phyloP scores from a whole-genome alignment of 169 alveolate species.

The Toxoplasma gondii region DNA sequence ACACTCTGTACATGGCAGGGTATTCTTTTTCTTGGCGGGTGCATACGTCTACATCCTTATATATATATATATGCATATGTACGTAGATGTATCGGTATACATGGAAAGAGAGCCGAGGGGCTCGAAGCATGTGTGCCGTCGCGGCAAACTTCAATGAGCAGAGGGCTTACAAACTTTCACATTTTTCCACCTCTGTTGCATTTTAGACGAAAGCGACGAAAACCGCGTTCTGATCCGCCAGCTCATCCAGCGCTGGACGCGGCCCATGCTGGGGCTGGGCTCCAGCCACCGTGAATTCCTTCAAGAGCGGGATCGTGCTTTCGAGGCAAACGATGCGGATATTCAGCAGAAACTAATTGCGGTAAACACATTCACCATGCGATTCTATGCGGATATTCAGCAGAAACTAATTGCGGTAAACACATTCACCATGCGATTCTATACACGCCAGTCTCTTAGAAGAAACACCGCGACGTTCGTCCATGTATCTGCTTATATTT shows the following conservation, averaged over 20 bases:
- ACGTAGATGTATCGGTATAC: background rate
- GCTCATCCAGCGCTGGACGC: slow-evolving; percentile 57
- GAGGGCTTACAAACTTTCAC: too few relatives aligned
- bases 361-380: background rate
- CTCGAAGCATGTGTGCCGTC: too few relatives aligned
- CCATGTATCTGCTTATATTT: background rate
- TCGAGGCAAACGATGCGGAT: slow-evolving; percentile 54
- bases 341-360: slow-evolving; percentile 57
- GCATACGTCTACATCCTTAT: too few relatives aligned
- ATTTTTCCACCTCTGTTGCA: background rate
- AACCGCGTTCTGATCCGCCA: slow-evolving; percentile 52
- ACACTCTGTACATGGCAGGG: background rate
- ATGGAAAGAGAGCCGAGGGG: background rate
- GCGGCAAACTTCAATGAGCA: too few relatives aligned
- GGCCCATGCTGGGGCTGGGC: slow-evolving; percentile 61
- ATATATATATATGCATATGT: background rate
- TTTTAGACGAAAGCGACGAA: slow-evolving; percentile 48
- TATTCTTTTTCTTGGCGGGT: background rate
- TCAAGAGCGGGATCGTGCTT: slow-evolving; percentile 50
- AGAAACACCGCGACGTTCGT: background rate
- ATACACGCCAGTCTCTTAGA: background rate
- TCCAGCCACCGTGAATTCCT: slow-evolving; percentile 56
- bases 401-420: slow-evolving; percentile 56
- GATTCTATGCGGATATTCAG: slow-evolving; percentile 46
- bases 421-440: background rate